phyloP scores from a whole-genome alignment of 2,329 filamentous ascomycete species.

The Dactylonectria estremocensis region DNA sequence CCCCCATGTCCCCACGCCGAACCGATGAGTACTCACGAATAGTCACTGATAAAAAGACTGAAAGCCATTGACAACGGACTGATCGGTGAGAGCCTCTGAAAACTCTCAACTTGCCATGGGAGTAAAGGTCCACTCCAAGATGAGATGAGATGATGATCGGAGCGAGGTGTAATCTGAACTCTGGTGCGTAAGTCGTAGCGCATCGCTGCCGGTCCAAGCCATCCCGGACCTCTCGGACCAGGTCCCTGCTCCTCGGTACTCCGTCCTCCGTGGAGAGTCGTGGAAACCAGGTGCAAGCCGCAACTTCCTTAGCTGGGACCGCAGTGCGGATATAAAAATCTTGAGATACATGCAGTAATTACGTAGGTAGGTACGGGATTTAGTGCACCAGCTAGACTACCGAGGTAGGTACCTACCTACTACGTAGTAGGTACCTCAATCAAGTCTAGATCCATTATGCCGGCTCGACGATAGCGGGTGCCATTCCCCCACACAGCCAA shows the following conservation, averaged over 20 bases:
- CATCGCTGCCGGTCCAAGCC: conserved; percentile 11
- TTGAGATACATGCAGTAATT: conserved; percentile 6
- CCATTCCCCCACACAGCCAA: conserved; percentile 12
- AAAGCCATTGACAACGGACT: too few species aligned
- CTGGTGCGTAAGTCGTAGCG: too few species aligned
- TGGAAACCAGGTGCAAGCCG: background rate
- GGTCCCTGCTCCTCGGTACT: background rate
- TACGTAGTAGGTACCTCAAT: too few species aligned
- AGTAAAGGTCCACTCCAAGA: background rate
- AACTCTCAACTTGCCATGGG: background rate
- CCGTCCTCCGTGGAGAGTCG: too few species aligned
- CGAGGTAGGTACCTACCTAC: too few species aligned
- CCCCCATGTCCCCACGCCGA: conserved; percentile 8
- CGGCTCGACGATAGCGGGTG: conserved; percentile 3
- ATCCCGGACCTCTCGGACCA: conserved; percentile 6
- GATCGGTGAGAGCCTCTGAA: too few species aligned
- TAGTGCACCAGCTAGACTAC: background rate
- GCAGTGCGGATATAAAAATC: conserved; percentile 4
- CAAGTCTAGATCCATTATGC: background rate
- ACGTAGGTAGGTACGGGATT: too few species aligned
- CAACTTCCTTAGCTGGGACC: background rate
- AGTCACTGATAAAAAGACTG: too few species aligned
- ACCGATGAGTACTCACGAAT: background rate
- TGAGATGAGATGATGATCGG: too few species aligned
- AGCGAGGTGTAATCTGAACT: too few species aligned